Percentiles rank a stretch among this genome's conserved stretches.
phyloP scores from a whole-genome alignment of 1,139 yeast genomes.

The Kodamaea derodonti region DNA sequence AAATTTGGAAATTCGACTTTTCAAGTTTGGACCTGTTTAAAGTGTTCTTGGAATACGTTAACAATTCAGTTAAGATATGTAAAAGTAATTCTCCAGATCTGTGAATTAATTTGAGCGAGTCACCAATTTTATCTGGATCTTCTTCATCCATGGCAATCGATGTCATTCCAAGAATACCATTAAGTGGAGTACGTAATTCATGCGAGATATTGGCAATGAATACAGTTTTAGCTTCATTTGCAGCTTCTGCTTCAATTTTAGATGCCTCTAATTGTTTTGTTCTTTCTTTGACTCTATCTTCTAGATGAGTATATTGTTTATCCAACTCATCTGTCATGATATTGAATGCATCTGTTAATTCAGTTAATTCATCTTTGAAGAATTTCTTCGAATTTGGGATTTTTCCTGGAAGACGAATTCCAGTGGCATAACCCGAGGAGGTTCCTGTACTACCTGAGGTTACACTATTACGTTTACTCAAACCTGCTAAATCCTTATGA shows the following conservation, averaged over 20 bases:
- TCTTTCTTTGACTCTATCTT: slow-evolving; percentile 84
- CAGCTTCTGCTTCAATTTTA: slow-evolving; percentile 84
- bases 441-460: slow-evolving; percentile 25
- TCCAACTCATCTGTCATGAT: slow-evolving; percentile 87
- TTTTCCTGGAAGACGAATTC: slow-evolving; percentile 44
- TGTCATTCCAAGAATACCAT: slow-evolving; percentile 95
- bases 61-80: slow-evolving; percentile 81
- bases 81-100: slow-evolving; percentile 83
- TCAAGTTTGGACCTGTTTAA: slow-evolving; percentile 81
- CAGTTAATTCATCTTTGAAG: slow-evolving; percentile 82
- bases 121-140: slow-evolving; percentile 62
- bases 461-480: slow-evolving; percentile 21
- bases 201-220: slow-evolving; percentile 96
- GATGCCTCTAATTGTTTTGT: slow-evolving; percentile 88
- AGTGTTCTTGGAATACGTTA: slow-evolving; percentile 90
- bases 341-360: slow-evolving; percentile 82
- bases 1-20: slow-evolving; percentile 68
- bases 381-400: slow-evolving; percentile 56
- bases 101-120: slow-evolving; percentile 67
- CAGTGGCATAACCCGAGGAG: slow-evolving; percentile 34
- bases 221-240: slow-evolving; percentile 91
- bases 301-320: slow-evolving; percentile 76
- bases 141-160: slow-evolving; percentile 87
- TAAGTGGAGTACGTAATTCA: slow-evolving; percentile 89
- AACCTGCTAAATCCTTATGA: not conserved